A percentile compares a stretch with the other conserved stretches of the same genome.
These are phyloP conservation scores for Sergeia podlipaevii DNA, from an alignment of 208 protist species.

Conservation along the genomic window DNA sequence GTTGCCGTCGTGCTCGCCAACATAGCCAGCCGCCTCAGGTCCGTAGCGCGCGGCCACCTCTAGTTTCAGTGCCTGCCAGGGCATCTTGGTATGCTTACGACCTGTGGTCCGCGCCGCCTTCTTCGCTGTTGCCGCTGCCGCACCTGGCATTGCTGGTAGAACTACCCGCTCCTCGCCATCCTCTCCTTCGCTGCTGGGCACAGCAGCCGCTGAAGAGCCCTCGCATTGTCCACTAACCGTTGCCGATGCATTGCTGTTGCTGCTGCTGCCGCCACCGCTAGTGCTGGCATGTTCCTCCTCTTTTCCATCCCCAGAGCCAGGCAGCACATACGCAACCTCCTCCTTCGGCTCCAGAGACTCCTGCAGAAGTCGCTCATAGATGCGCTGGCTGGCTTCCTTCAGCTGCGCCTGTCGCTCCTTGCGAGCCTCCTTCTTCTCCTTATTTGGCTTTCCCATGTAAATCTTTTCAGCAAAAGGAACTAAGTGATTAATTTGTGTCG, in stretches of 20 bases:
- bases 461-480: no score
- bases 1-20: constrained; percentile 96
- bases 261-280: no score
- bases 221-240: no score
- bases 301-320: constrained; percentile 9
- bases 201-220: no score
- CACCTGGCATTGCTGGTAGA: no score
- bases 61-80: constrained; percentile 66
- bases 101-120: no score
- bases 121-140: no score
- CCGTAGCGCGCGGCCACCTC: constrained; percentile 34
- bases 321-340: constrained; percentile 47
- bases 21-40: constrained; percentile 70
- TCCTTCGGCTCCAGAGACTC: constrained; percentile 14
- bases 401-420: constrained; percentile 46
- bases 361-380: constrained; percentile 32
- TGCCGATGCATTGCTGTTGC: no score
- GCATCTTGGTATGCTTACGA: constrained; percentile 43
- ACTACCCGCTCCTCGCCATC: no score
- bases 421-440: constrained; percentile 27
- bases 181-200: no score
- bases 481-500: no score
- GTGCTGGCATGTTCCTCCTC: background rate
- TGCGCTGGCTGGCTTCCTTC: constrained; percentile 25
- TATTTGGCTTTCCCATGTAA: constrained; percentile 24